Base-by-base conservation (phyloP, 202 grass and related monocot genomes). In the Panicum hallii region DNA sequence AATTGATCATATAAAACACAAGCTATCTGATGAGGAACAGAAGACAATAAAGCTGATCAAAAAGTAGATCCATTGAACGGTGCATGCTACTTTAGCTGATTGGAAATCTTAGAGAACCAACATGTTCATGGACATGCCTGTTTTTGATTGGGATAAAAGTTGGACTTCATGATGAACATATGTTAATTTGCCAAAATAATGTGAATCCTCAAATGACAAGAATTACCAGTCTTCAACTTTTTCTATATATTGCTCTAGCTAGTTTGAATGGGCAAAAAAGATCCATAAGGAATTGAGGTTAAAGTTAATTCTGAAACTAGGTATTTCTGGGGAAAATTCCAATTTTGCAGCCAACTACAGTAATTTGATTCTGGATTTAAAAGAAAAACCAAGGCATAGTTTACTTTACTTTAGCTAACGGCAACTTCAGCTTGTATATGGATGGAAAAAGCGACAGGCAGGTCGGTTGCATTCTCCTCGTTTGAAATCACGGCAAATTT, bases 401-500 rank as follows among this genome's bases (percentile, higher is more conserved):
- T 84, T 66, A 84, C 89, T 88, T 91, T 91, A 91, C 81, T 88
- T 91, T 87, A 81, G 75, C 81, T 76, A 91, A 85, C 42, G 67
- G 66, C 80, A 87, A 85, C 55, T 87, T 85, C 77, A 91, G 71
- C 71, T 81, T 72, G 85, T 53, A 45, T 78, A 65, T 77, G 89
- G 89, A 81, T 94, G 92, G 69, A 84, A 94, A 85, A 89, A 94
- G 77, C 87, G 92, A 66, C 92, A 94, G 10, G 81, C 20, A 77
- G 79, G 42, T 69, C 86, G 83, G 77, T 62, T 86, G 74, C 92
- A 94, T 88, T 84, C 74, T 74, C 92, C 92, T 67, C 79, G 80
- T 72, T 67, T 78, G 67, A 91, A 94, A 94, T 94, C 92, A 86
- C 89, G 86, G 49, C 92, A 94, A 55, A 94, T 55, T 89, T 94